Base-by-base conservation (phyloP, 2,329 filamentous ascomycete genomes). In the Lachnellula cervina region DNA sequence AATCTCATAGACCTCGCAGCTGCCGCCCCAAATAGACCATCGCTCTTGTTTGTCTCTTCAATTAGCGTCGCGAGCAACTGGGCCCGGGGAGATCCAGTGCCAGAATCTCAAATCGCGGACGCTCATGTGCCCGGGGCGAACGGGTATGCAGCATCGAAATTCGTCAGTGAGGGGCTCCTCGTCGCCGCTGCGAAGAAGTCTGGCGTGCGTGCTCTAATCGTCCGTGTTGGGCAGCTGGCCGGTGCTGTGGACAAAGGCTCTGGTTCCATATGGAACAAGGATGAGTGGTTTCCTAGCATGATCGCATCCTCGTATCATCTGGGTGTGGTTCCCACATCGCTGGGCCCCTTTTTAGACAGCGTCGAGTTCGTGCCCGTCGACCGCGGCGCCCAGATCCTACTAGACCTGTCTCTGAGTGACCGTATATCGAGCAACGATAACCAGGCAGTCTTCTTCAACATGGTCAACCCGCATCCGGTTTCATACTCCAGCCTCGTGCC, bases 201-300 rank as follows among this genome's bases (percentile, higher is more conserved):
- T 1, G 73, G 71, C 21, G 68, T 80, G 2, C 71, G 72, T 0
- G 67, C 70, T 0, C 71, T 71, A 4, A 63, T 74, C 11, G 68
- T 77, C 37, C 74, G 78, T 1, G 73, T 79, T 0, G 78, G 76
- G 0, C 79, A 80, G 64, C 73, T 80, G 46, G 75, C 68, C 1
- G 77, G 77, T 23, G 61, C 6, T 66, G 70, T 16, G 64, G 55
- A 11, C 54, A 65, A n/a, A 81, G 80, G 0, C 28, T 32, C 28
- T 3, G 28, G 28, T 9, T 32, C 28, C 28, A 60, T 63, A 25
- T 86, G 82, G 82, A 83, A 80, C 57, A 70, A 68, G 21, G 73
- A 79, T 8, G 82, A 86, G 58, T 84, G 80, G 77, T 64, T 85
- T 2, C 82, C 82, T 0, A 72, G 54, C 46, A 68, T 79, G 23